These are phyloP conservation scores for Dothiorella sarmentorum DNA, from an alignment of 2,329 filamentous ascomycete species.

Conservation along the genomic window DNA sequence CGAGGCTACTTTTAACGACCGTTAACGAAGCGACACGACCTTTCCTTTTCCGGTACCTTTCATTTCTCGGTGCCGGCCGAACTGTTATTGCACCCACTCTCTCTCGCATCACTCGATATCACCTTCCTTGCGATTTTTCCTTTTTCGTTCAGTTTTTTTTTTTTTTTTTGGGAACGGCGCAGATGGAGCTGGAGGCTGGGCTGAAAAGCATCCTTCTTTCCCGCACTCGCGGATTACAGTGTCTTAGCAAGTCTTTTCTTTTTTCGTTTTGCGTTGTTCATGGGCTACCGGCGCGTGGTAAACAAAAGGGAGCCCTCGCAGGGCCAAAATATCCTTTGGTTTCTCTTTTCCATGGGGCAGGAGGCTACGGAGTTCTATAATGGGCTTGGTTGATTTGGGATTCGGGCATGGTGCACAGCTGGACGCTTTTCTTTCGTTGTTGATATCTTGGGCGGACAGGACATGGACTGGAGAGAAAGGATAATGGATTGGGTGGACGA, in stretches of 20 bases:
- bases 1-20: constrained; percentile 10
- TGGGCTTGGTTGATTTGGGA: neutral
- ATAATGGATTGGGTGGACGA: constrained; percentile 2
- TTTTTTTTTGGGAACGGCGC: neutral
- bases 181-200: neutral
- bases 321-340: constrained; percentile 1
- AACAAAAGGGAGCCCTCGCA: constrained; percentile 9
- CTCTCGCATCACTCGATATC: neutral
- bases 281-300: constrained; percentile 10
- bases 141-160: neutral
- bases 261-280: neutral
- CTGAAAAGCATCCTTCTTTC: constrained; percentile 5
- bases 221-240: constrained; percentile 5
- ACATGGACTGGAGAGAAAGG: neutral
- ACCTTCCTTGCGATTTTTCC: neutral
- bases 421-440: constrained; percentile 12
- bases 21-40: constrained; percentile 15
- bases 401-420: neutral
- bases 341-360: neutral
- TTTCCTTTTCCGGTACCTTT: constrained; percentile 1
- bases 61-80: neutral
- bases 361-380: constrained; percentile 1
- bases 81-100: neutral
- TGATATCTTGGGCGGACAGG: neutral
- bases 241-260: neutral